Evolutionary conservation across 495 filamentous ascomycete species (phyloP), one percentile per base, ranked within the genome.

Genomic region (Corynascus novoguineensis): DNA sequence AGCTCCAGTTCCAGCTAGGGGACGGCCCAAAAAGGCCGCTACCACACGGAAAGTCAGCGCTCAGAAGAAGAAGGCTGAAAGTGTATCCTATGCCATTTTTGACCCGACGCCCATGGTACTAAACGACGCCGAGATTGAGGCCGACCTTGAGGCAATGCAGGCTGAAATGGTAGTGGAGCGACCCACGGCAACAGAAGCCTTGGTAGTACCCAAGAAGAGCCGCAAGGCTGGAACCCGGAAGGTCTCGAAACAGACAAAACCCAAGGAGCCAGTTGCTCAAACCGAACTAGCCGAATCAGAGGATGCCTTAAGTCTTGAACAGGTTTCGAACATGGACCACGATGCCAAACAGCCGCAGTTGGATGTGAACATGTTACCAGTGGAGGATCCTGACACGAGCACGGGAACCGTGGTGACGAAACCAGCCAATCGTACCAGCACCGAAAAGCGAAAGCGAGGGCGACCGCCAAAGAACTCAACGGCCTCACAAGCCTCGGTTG

Each of bases 101-200:
- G 72, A 78, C 48, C 64, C 70, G 5, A 58, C 61, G 2, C 70
- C 70, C 35, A 60, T 69, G 0, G 67, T 75, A 14, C 68, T 73
- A 21, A 72, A 76, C 32, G 79, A 83, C 35, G 68, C 63, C 5
- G 75, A 65, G n/a, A 57, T 78, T 19, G 74, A 79, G 42, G 68
- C 68, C 37, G 74, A 78, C 25, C 58, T 75, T 11, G 62, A 78
- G 35, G 70, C 67, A 25, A 55, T 81, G 49, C 73, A 81, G 48
- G 59, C 68, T n/a, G 73, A 82, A 38, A 72, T 72, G 64, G 60
- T 68, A 24, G 53, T 62, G 15, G 65, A 73, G 11, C 60, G 61
- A 32, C 24, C 53, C 7, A 62, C 69, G 17, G 44, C 45, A 4
- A 25, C 55, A 11, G 68, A 73, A 31, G 50, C 60, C 0, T 58